Evolutionary conservation across 768 basidiomycete species (phyloP).

Genomic region (Tremella mesenterica): DNA sequence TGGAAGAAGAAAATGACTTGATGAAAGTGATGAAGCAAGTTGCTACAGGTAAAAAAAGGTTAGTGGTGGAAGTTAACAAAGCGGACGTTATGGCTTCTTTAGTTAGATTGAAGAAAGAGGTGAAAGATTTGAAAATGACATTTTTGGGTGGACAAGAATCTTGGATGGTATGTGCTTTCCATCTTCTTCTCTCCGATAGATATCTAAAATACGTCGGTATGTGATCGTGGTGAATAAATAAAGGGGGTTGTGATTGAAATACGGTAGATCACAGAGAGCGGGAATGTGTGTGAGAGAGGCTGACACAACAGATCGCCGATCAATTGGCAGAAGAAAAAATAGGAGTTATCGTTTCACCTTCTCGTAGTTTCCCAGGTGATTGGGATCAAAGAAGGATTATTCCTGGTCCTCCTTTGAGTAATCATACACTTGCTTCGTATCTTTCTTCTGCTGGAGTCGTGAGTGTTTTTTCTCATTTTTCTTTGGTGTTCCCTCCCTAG

Average conservation of each 20-base stretch:
- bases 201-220: no score
- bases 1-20: constrained; percentile 46
- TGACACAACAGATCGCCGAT: constrained; percentile 51
- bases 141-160: constrained; percentile 45
- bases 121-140: constrained; percentile 49
- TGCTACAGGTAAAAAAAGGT: constrained; percentile 50
- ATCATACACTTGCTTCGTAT: constrained; percentile 54
- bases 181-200: no score
- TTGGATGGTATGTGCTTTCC: constrained; percentile 46
- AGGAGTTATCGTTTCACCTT: constrained; percentile 61
- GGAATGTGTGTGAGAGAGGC: background rate
- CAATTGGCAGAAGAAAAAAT: constrained; percentile 60
- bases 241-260: no score
- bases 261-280: no score
- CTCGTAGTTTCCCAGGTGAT: constrained; percentile 59
- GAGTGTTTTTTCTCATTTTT: constrained; percentile 48
- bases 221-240: background rate
- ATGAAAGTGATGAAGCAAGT: constrained; percentile 51
- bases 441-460: constrained; percentile 63
- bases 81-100: constrained; percentile 64
- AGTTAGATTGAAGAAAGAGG: constrained; percentile 57
- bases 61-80: constrained; percentile 58
- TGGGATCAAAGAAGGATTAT: constrained; percentile 62
- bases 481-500: background rate
- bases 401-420: constrained; percentile 66